These are phyloP conservation scores for Kodamaea lidongshanica DNA, from an alignment of 805 yeast species.

Conservation along the genomic window DNA sequence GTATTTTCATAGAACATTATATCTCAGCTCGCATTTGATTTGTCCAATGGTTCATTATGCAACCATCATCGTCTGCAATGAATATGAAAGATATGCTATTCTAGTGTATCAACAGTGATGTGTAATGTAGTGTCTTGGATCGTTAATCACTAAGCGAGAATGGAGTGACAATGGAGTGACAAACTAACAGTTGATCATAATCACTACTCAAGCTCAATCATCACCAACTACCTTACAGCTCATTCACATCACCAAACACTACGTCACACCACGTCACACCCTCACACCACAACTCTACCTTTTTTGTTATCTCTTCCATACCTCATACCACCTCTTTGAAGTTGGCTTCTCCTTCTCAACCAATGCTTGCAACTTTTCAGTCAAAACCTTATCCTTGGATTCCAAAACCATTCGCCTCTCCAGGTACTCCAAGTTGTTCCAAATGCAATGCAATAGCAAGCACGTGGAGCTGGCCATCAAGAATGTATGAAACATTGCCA, in stretches of 20 bases:
- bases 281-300: too few relatives aligned
- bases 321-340: constrained; percentile 11
- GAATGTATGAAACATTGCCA: constrained; percentile 33
- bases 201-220: constrained; percentile 1
- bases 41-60: too few relatives aligned
- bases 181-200: background rate
- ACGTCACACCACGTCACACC: too few relatives aligned
- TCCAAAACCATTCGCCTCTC: constrained; percentile 16
- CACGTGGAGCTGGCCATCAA: constrained; percentile 35
- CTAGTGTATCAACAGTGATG: too few relatives aligned
- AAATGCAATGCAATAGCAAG: constrained; percentile 28
- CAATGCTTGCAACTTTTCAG: constrained; percentile 21
- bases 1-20: too few relatives aligned
- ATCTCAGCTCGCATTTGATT: too few relatives aligned
- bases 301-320: constrained; percentile 6
- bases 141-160: background rate
- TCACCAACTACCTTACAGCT: too few relatives aligned
- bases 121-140: too few relatives aligned
- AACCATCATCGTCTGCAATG: too few relatives aligned
- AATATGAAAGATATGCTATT: too few relatives aligned
- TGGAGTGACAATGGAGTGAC: background rate
- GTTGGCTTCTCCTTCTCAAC: constrained; percentile 18
- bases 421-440: constrained; percentile 27
- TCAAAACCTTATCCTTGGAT: constrained; percentile 16
- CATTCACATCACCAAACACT: too few relatives aligned